These are phyloP conservation scores for Graphilbum sp. DNA, from an alignment of 2,329 filamentous ascomycete species.

Conservation along the genomic window DNA sequence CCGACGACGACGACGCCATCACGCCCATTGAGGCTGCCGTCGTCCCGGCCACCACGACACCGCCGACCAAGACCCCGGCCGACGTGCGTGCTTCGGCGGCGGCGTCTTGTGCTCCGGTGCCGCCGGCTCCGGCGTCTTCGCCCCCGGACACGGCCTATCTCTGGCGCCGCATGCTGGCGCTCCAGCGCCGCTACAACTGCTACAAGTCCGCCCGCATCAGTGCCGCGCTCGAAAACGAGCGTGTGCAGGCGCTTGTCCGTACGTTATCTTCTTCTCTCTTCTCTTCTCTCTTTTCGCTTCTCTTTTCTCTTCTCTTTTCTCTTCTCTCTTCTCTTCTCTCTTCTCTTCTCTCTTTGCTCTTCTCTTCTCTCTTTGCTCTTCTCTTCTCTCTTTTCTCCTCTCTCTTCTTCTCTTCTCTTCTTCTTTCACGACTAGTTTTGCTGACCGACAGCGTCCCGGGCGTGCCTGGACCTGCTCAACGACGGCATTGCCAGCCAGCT, in stretches of 20 bases:
- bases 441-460: constrained; percentile 12
- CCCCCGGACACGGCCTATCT: constrained; percentile 19
- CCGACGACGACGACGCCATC: constrained; percentile 11
- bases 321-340: not conserved
- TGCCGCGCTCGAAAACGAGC: constrained; percentile 22
- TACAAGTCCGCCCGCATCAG: constrained; percentile 28
- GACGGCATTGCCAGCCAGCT: constrained; percentile 12
- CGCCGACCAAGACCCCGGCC: not conserved
- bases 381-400: too few species aligned
- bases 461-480: constrained; percentile 17
- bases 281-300: too few species aligned
- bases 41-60: not conserved
- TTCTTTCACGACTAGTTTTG: too few species aligned
- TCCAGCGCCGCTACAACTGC: constrained; percentile 24
- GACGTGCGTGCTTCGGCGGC: not conserved
- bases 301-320: not conserved
- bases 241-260: constrained; percentile 20
- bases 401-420: too few species aligned
- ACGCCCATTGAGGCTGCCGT: constrained; percentile 2
- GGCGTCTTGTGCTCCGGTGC: not conserved
- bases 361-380: not conserved
- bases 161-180: constrained; percentile 25
- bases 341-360: not conserved
- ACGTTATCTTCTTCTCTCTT: constrained; percentile 8
- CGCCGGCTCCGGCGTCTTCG: constrained; percentile 4